Base-by-base conservation (phyloP, 148 eudicot species). In the Rhododendron griersonianum region DNA sequence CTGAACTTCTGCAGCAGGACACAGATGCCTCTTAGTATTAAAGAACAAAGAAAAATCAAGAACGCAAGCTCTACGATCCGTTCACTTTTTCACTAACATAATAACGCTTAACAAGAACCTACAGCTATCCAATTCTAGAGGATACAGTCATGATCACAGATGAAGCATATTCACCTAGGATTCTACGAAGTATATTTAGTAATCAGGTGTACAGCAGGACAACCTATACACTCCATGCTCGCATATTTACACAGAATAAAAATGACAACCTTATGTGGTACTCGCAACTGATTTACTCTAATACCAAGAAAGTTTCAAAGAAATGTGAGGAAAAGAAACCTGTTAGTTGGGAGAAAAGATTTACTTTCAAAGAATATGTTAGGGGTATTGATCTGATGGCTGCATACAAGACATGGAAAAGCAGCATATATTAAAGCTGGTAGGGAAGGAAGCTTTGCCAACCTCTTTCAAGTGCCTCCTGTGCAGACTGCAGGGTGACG, bases 391-490 rank as follows among this genome's bases (percentile, higher is more conserved):
- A 53, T 23, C 23, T 11, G 28, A 55, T 57, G 45, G 15, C 67
- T 44, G 23, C 35, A 77, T 8, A 30, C 18, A 63, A 63, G 23
- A 30, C 51, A 81, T 7, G 10, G 7, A 47, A n/a, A 65, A 3
- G 35, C 7, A 39, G 51, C 5, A 19, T 5, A 55, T 9, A 73
- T 18, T 73, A 67, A 63, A 28, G 23, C 35, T 28, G 18, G 30
- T 48, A 63, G 44, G 50, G 76, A 8, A 86, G 59, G 77, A 80
- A 33, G 47, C 5, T 35, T 47, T 45, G 28, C 74, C 59, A 45
- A 97, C 99, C 99, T 94, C 89, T 91, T 88, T 92, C 93, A 84
- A 97, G 94, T 18, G 94, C 96, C 84, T 91, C 95, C 87, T 95
- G 96, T 30, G 92, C 95, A 85, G 90, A 89, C 81, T 97, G 98